Evolutionary conservation across 352 stramenopile species (phyloP).

Genomic region (Phytophthora syringae): DNA sequence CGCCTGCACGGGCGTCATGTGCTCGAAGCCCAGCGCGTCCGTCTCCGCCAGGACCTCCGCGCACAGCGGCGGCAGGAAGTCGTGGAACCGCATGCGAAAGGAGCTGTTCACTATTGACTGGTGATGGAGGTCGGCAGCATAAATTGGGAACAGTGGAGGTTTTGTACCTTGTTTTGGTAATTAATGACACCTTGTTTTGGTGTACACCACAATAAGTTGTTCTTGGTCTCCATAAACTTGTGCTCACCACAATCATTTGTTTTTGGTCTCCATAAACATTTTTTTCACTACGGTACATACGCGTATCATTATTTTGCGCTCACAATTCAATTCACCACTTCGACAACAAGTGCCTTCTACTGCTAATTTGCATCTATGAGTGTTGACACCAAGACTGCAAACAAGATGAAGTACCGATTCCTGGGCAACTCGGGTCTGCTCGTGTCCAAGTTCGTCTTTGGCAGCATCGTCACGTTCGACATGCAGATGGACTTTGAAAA

Average conservation of each 20-base stretch:
- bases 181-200: background rate
- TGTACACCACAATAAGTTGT: background rate
- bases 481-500: constrained; percentile 37
- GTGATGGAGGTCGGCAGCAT: constrained; percentile 1
- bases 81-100: constrained; percentile 73
- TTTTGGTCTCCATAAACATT: background rate
- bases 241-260: background rate
- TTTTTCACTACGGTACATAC: too few species aligned
- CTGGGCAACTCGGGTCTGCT: constrained; percentile 47
- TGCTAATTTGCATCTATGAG: constrained; percentile 7
- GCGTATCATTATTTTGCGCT: too few species aligned
- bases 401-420: constrained; percentile 50
- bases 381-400: constrained; percentile 2
- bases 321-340: constrained; percentile 19
- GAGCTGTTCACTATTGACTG: constrained; percentile 10
- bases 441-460: constrained; percentile 46
- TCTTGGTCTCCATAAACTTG: too few species aligned
- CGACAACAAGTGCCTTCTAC: background rate
- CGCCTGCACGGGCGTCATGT: constrained; percentile 94
- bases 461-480: constrained; percentile 47
- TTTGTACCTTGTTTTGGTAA: background rate
- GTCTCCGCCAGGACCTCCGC: constrained; percentile 74
- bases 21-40: constrained; percentile 82
- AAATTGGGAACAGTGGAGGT: too few species aligned
- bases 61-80: constrained; percentile 84